Base-by-base conservation (phyloP, 495 filamentous ascomycete species). In the Amniculicola lignicola region DNA sequence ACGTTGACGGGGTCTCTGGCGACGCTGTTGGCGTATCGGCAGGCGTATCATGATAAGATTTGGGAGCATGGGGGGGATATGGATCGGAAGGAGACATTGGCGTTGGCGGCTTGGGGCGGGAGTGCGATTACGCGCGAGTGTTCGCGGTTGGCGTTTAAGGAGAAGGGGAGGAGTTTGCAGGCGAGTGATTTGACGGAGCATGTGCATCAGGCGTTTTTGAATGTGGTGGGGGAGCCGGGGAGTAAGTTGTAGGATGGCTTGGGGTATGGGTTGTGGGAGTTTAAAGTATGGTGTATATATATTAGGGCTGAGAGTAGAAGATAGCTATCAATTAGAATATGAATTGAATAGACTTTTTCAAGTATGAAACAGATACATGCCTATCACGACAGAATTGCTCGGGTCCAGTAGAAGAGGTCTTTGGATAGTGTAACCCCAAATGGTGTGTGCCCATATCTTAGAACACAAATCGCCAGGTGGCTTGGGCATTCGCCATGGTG, bases 171-270 rank as follows among this genome's bases (percentile, higher is more conserved):
- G 61, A 89, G 88, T 65, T 74, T 98, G 66, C 93, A 98, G 74
- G 93, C 93, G 0, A 89, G 87, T 68, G 93, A 98, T 72, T 75
- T 98, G 68, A 96, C 93, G 1, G 89, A 90, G 27, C 84, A 96
- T 71, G 89, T 98, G 21, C 82, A 90, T 57, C 77, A 77, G 19
- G 88, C 90, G 12, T 98, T 96, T 69, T 65, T 86, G 64, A 84
- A 83, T 51, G 61, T 96, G 27, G 86, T 96, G 68, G 86, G 80
- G n/a, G 82, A 74, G 54, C 61, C 47, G 50, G 63, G 37, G 45
- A 51, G 43, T 16, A 66, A 62, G 44, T 50, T 65, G 42, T 65
- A 40, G 16, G 7, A 6, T 33, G 7, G 29, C 7, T 33, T n/a
- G n/a, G n/a, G n/a, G n/a, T n/a, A n/a, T n/a, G n/a, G n/a, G n/a